These are phyloP conservation scores for Clitopilus passeckerianus DNA, from an alignment of 768 basidiomycete genomes.

Conservation along the genomic window DNA sequence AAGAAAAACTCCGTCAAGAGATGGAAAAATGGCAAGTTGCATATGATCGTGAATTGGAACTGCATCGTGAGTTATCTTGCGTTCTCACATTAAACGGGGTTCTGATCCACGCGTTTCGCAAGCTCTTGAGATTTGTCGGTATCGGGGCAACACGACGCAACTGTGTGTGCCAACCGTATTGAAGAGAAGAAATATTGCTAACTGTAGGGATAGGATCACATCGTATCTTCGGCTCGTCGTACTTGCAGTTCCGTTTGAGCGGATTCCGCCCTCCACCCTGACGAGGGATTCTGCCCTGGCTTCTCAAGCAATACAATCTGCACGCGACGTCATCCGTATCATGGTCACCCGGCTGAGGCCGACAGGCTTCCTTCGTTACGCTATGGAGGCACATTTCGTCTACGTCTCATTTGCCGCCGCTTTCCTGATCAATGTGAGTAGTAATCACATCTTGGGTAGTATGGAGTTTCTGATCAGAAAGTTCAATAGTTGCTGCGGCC, in stretches of 20 bases:
- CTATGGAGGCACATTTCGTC: slow-evolving; percentile 48
- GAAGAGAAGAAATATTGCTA: too few relatives aligned
- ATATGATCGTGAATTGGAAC: slow-evolving; percentile 32
- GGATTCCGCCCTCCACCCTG: slow-evolving; percentile 33
- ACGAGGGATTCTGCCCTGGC: slow-evolving; percentile 38
- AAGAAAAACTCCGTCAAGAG: slow-evolving; percentile 29
- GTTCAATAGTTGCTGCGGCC: slow-evolving; percentile 43
- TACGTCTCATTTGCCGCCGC: slow-evolving; percentile 56
- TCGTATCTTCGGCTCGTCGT: slow-evolving; percentile 55
- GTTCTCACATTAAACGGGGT: not conserved
- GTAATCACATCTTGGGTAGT: not conserved
- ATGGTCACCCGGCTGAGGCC: slow-evolving; percentile 47
- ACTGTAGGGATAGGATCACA: slow-evolving; percentile 30
- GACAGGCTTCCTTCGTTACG: slow-evolving; percentile 50
- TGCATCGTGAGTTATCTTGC: slow-evolving; percentile 25
- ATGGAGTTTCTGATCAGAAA: too few relatives aligned
- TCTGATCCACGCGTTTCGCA: not conserved
- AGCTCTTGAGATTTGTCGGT: slow-evolving; percentile 39
- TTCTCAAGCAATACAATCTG: slow-evolving; percentile 44
- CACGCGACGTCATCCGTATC: slow-evolving; percentile 52
- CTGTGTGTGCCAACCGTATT: slow-evolving; percentile 23
- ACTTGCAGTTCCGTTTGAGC: slow-evolving; percentile 50
- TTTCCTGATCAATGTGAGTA: slow-evolving; percentile 53
- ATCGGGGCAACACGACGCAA: slow-evolving; percentile 38
- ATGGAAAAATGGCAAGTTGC: slow-evolving; percentile 33